These are phyloP conservation scores for Carex parvula DNA, from an alignment of 176 grass and related monocot genomes.

Conservation along the genomic window DNA sequence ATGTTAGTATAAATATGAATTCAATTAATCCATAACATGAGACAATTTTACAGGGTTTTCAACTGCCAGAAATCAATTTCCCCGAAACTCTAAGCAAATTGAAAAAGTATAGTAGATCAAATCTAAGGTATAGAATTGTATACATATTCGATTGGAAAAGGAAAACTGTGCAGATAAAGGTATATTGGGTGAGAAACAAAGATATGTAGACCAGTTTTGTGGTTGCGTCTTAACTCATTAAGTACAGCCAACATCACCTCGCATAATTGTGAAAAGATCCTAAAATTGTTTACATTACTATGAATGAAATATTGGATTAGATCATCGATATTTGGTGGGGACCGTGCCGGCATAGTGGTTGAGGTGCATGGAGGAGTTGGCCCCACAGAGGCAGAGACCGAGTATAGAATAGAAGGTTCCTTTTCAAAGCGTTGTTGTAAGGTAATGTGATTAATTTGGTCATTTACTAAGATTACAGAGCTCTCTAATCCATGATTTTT, in stretches of 20 bases:
- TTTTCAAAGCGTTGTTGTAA: constrained; percentile 76
- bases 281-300: neutral
- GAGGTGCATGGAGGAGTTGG: constrained; percentile 53
- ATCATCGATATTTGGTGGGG: constrained; percentile 74
- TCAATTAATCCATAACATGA: neutral
- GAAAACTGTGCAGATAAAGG: neutral
- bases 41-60: neutral
- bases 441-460: constrained; percentile 18
- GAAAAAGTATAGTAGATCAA: neutral
- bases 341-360: constrained; percentile 33
- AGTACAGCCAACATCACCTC: neutral
- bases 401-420: constrained; percentile 79
- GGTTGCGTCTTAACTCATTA: neutral
- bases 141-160: neutral
- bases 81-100: neutral
- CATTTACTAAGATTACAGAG: neutral
- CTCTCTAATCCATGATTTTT: neutral
- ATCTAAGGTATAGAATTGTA: neutral
- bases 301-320: constrained; percentile 17
- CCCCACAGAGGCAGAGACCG: neutral
- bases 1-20: neutral
- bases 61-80: neutral
- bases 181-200: neutral
- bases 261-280: neutral
- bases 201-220: neutral